These are phyloP conservation scores for Scedosporium aurantiacum DNA, from an alignment of 2,329 filamentous ascomycete genomes.

Conservation along the genomic window DNA sequence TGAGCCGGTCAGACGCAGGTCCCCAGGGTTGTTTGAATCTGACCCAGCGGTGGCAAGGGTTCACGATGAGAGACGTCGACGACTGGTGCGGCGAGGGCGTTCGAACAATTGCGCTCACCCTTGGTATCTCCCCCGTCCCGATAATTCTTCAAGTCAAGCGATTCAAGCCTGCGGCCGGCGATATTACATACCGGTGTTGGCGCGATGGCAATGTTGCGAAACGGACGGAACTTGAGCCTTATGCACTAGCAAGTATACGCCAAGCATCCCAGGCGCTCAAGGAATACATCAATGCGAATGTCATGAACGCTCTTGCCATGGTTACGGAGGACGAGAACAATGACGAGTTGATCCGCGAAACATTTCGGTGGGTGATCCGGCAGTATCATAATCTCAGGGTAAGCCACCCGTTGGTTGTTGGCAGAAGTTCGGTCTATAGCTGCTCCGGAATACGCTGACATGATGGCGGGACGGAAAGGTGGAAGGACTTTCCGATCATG, in stretches of 20 bases:
- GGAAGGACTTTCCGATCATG: not conserved
- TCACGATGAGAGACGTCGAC: constrained; percentile 27
- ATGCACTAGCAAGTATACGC: constrained; percentile 28
- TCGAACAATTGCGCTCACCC: constrained; percentile 25
- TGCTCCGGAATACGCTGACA: no score
- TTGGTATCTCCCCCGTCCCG: constrained; percentile 25
- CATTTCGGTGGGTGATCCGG: constrained; percentile 13
- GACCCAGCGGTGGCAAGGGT: constrained; percentile 31
- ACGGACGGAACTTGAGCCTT: constrained; percentile 23
- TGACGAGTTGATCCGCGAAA: constrained; percentile 7
- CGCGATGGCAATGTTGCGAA: constrained; percentile 18
- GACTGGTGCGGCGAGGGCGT: constrained; percentile 19
- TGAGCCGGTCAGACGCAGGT: constrained; percentile 24
- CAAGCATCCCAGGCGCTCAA: constrained; percentile 22
- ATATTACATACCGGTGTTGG: constrained; percentile 29
- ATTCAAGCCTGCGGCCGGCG: constrained; percentile 25
- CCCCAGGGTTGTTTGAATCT: constrained; percentile 27
- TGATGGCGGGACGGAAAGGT: not conserved
- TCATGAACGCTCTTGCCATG: constrained; percentile 17
- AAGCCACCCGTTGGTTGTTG: constrained; percentile 1
- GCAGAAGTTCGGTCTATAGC: no score
- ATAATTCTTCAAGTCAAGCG: constrained; percentile 28
- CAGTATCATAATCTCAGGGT: constrained; percentile 15
- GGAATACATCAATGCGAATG: constrained; percentile 22
- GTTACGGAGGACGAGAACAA: constrained; percentile 10